These are phyloP conservation scores for Hypoxylon sp. DNA, from an alignment of 2,329 filamentous ascomycete genomes.

Conservation along the genomic window DNA sequence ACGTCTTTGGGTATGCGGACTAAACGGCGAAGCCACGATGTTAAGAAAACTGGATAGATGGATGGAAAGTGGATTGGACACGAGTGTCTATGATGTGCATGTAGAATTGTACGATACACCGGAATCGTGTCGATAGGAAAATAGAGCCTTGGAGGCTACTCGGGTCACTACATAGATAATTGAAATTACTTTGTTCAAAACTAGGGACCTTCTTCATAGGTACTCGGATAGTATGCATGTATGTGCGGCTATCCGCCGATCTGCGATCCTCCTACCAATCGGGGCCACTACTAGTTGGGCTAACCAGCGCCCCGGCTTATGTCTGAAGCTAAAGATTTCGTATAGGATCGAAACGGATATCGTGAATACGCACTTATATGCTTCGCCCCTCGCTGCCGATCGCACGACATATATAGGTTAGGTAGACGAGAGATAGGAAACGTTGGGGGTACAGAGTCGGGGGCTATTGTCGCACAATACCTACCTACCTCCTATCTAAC, in stretches of 20 bases:
- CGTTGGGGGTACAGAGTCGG: slow-evolving; percentile 18
- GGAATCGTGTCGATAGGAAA: too few species aligned
- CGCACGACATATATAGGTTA: not conserved
- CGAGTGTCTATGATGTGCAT: too few species aligned
- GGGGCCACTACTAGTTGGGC: not conserved
- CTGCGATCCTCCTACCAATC: not conserved
- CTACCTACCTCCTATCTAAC: too few species aligned
- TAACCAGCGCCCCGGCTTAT: not conserved
- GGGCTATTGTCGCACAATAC: not conserved
- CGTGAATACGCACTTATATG: not conserved
- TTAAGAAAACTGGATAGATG: too few species aligned
- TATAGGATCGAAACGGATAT: not conserved
- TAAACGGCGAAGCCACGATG: too few species aligned
- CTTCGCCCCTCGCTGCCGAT: slow-evolving; percentile 7
- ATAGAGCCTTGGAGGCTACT: too few species aligned
- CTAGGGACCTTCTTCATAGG: too few species aligned
- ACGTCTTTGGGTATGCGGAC: slow-evolving; percentile 86
- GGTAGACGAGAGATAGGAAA: not conserved
- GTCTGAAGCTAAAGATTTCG: not conserved
- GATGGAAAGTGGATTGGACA: too few species aligned
- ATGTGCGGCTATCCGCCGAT: not conserved
- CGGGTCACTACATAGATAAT: too few species aligned
- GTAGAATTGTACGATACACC: too few species aligned
- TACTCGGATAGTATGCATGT: not conserved
- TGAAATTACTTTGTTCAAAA: too few species aligned